phyloP scores from a whole-genome alignment of 768 basidiomycete species.

The Russula griseocarnosa region DNA sequence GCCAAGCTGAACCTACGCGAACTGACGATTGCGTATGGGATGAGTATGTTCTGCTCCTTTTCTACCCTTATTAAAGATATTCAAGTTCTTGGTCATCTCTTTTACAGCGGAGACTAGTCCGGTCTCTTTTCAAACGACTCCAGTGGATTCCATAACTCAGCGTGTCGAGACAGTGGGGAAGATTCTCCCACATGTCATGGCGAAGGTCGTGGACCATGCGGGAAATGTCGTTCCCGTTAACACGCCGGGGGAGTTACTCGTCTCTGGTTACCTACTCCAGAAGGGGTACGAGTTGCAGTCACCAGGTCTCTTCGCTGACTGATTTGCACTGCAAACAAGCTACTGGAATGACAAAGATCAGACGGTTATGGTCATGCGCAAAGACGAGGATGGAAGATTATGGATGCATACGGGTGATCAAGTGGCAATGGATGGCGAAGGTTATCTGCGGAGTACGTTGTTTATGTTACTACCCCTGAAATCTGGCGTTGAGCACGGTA shows the following conservation, averaged over 20 bases:
- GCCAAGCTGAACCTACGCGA: slow-evolving; percentile 61
- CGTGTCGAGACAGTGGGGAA: slow-evolving; percentile 81
- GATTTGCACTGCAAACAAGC: slow-evolving; percentile 42
- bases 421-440: slow-evolving; percentile 75
- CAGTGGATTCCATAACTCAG: slow-evolving; percentile 63
- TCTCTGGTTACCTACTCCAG: slow-evolving; percentile 74
- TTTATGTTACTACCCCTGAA: neutral
- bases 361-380: slow-evolving; percentile 55
- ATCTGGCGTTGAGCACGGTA: neutral
- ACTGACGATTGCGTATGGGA: slow-evolving; percentile 77
- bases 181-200: slow-evolving; percentile 71
- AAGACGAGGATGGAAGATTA: slow-evolving; percentile 48
- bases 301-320: slow-evolving; percentile 1
- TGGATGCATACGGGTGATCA: slow-evolving; percentile 89
- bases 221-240: slow-evolving; percentile 66
- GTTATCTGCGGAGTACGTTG: slow-evolving; percentile 64
- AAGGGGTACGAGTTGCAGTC: slow-evolving; percentile 52
- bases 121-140: slow-evolving; percentile 77
- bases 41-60: slow-evolving; percentile 56
- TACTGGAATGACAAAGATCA: slow-evolving; percentile 76
- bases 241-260: slow-evolving; percentile 68
- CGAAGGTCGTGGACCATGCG: slow-evolving; percentile 58
- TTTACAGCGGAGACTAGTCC: slow-evolving; percentile 75
- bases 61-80: neutral
- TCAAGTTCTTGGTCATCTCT: slow-evolving; percentile 4